Base-by-base conservation (phyloP, 2,329 filamentous ascomycete species). In the Fusarium sp. region DNA sequence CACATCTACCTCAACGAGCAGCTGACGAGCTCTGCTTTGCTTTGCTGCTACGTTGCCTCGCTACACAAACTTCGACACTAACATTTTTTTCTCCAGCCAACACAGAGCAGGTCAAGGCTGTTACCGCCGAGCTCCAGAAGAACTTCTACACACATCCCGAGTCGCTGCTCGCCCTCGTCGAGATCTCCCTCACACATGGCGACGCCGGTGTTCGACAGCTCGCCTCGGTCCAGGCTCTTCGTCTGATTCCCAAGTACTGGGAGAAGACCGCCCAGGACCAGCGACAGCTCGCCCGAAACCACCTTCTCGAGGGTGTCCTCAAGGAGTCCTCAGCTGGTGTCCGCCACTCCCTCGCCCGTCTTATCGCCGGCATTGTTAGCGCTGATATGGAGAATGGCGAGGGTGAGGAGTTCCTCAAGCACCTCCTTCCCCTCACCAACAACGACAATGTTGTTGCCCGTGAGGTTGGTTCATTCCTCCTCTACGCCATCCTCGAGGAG, bases 381-480 rank as follows among this genome's bases (percentile, higher is more conserved):
- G 85, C 94, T 71, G 96, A 99, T 81, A 90, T 98, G 75, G 81
- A 83, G 74, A 75, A 80, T 12, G 90, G 93, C 71, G 91, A 97
- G 80, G 93, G 92, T 71, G 90, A 97, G 81, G 92, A 97, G 64
- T 89, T 98, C 65, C 90, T 97, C 55, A 89, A 90, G 72, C 88
- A 92, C 74, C 88, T 98, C 57, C 88, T 94, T 68, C 92, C 92
- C 79, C 93, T 96, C 69, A 91, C 93, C 75, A 92, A 89, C 74
- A 95, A 90, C 79, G 84, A 88, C 66, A 91, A 91, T 68, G 91
- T 93, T 55, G 87, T 90, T 67, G 93, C 97, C 81, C 92, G 96
- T 73, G 94, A 97, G 80, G 93, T 98, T 42, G 94, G 93, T 72
- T 92, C 95, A 71, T 98, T 96, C 84, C 94, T 98, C 75, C 91